Percentiles rank a stretch among this genome's conserved stretches.
Conservation (phyloP, 176 grass and related monocot species). For the Melocanna baccifera region DNA sequence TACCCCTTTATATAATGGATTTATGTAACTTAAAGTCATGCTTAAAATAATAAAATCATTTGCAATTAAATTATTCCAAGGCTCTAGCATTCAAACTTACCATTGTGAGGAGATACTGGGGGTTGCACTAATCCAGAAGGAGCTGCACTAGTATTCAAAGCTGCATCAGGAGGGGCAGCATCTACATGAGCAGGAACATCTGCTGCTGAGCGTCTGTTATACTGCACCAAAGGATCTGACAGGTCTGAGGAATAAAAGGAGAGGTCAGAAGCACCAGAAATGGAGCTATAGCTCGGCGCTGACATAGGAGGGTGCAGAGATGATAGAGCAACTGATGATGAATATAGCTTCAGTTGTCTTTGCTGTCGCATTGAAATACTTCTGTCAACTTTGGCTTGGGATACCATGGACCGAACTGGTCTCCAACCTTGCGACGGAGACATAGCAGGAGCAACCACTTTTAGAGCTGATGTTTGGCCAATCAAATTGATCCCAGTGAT, state of each 20-base stretch:
- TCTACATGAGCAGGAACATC: conserved; percentile 42
- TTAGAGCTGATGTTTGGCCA: conserved; percentile 41
- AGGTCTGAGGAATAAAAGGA: conserved; percentile 39
- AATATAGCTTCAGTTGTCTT: conserved; percentile 39
- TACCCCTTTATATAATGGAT: neutral
- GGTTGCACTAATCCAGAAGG: conserved; percentile 63
- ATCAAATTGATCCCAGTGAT: conserved; percentile 28
- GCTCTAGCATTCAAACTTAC: conserved; percentile 36
- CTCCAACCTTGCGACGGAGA: conserved; percentile 49
- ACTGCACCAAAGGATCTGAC: conserved; percentile 28
- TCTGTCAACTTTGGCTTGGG: conserved; percentile 26
- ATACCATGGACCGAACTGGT: conserved; percentile 35
- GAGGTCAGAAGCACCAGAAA: conserved; percentile 20
- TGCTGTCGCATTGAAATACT: conserved; percentile 30
- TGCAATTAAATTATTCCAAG: conserved; percentile 16
- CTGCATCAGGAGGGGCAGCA: conserved; percentile 46
- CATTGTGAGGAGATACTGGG: conserved; percentile 60
- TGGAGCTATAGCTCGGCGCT: conserved; percentile 40
- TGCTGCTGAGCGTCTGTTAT: conserved; percentile 27
- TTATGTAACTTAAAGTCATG: conserved; percentile 6
- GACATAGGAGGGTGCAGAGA: conserved; percentile 35
- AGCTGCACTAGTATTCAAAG: conserved; percentile 58
- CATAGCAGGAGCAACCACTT: conserved; percentile 37
- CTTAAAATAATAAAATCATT: conserved; percentile 19
- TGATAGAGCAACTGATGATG: conserved; percentile 35